Percentiles rank a stretch among this genome's conserved stretches.
Evolutionary conservation across 108 stramenopile genomes (phyloP).

Genomic region (Nitzschia sp.): DNA sequence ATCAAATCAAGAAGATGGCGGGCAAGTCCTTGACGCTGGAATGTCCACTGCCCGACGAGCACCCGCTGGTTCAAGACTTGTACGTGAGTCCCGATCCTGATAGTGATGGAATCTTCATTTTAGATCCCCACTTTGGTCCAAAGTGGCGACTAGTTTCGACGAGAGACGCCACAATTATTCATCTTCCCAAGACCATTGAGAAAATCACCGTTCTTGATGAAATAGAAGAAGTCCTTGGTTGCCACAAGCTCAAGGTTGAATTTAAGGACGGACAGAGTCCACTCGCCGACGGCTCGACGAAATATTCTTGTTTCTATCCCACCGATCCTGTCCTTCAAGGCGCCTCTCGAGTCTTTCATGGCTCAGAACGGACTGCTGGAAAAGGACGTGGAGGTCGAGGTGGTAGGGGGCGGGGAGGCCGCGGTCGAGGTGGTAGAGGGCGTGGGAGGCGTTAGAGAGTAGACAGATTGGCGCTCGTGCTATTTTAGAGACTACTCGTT

Average conservation of each 20-base stretch:
- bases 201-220: conserved; percentile 75
- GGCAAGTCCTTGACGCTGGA: conserved; percentile 72
- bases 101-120: conserved; percentile 79
- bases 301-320: conserved; percentile 69
- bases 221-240: conserved; percentile 69
- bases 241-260: conserved; percentile 72
- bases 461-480: too few relatives aligned
- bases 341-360: conserved; percentile 67
- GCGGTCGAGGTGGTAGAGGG: conserved; percentile 45
- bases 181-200: conserved; percentile 76
- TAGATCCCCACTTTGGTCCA: conserved; percentile 81
- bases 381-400: conserved; percentile 63
- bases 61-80: conserved; percentile 82
- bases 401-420: conserved; percentile 57
- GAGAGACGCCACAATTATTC: conserved; percentile 63
- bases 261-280: conserved; percentile 80
- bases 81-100: conserved; percentile 86
- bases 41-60: conserved; percentile 82
- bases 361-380: conserved; percentile 69
- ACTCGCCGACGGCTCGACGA: conserved; percentile 52
- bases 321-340: conserved; percentile 73
- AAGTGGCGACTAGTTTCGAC: conserved; percentile 83
- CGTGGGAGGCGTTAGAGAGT: conserved; percentile 19
- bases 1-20: conserved; percentile 60
- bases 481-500: too few relatives aligned